Base-by-base conservation (phyloP, 2,329 filamentous ascomycete genomes). In the Hawksworthiomyces lignivorus region DNA sequence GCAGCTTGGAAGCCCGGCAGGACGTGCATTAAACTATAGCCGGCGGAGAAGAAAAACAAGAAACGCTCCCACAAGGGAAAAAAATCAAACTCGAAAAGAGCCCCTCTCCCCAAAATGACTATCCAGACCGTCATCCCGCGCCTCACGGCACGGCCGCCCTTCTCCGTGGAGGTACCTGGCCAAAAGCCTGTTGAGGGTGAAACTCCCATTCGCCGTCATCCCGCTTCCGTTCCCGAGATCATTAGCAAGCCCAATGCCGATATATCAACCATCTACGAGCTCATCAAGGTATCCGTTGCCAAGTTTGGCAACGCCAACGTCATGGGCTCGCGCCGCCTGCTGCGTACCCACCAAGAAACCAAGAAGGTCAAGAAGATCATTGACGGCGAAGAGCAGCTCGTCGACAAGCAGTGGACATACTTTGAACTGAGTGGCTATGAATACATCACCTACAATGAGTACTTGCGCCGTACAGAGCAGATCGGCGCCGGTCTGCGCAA, bases 361-460 rank as follows among this genome's bases (percentile, higher is more conserved):
- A 94, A 90, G 72, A 90, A 87, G 72, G 69, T 94, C 60, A 92
- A 90, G 76, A 92, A 89, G 73, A 73, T 88, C 44, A 69, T 94
- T 33, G 84, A 92, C 59, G 87, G 87, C 50, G 74, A 82, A 56
- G 82, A 90, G 70, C 68, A 76, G 55, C 77, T 88, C 63, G 76
- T 89, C 21, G 84, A 90, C 61, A 94, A 94, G 77, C 49, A 86
- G 57, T 94, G 87, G 87, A 83, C 81, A 43, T 94, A 84, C 64
- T 92, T 87, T 59, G 87, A 94, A 69, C 77, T 90, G 54, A 83
- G 82, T 58, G 71, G 70, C 39, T 94, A 90, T 69, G 75, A 79
- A 47, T 94, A 84, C 69, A 71, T 83, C 58, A 82, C 73, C 57
- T 94, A 85, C 64, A 72, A 76, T 53, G 82, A 92, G 62, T 92